Evolutionary conservation across 2,329 filamentous ascomycete species (phyloP), one percentile per base, ranked within the genome.

Genomic region (Lasiodiplodia citricola): DNA sequence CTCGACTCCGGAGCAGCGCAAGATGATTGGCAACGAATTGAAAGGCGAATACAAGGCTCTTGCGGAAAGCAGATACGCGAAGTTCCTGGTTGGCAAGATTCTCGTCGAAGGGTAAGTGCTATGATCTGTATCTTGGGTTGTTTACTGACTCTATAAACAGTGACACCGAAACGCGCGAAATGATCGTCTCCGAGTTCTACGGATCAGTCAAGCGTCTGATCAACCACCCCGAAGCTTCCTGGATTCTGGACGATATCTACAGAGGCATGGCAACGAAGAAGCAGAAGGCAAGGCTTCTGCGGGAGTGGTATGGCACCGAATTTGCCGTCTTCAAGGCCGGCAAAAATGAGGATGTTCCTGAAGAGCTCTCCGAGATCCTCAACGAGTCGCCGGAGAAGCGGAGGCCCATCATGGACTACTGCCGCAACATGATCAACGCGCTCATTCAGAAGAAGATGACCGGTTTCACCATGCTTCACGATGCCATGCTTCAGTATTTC

Each of bases 241-340:
- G 96, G 94, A 98, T 99, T 74, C 84, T 99, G 52, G 96, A 99
- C 79, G 96, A 99, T 80, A 92, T 97, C 73, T 99, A 98, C 83
- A 90, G 96, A 70, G 91, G 91, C 58, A 90, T 95, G 68, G 94
- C 95, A 11, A 96, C 92, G 25, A 90, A 90, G 76, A 87, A 92
- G 74, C 96, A 99, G 78, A 97, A 95, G 82, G 91, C 91, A 41
- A 88, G 88, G 58, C 86, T 99, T 70, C 85, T 99, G 69, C 87
- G 94, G 66, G 96, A 99, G 80, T 99, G 96, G 94, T 99, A 97
- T 79, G 96, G 96, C 1, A 87, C 95, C 0, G 96, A 98, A 77
- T 99, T 97, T 77, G 88, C 92, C 16, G 87, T 98, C 54, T 92
- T 94, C 78, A 90, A 91, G 74, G 74, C 84, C 71, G 71, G 73